phyloP scores from a whole-genome alignment of 2,329 filamentous ascomycete species.

The Reticulascus tulasneorum region DNA sequence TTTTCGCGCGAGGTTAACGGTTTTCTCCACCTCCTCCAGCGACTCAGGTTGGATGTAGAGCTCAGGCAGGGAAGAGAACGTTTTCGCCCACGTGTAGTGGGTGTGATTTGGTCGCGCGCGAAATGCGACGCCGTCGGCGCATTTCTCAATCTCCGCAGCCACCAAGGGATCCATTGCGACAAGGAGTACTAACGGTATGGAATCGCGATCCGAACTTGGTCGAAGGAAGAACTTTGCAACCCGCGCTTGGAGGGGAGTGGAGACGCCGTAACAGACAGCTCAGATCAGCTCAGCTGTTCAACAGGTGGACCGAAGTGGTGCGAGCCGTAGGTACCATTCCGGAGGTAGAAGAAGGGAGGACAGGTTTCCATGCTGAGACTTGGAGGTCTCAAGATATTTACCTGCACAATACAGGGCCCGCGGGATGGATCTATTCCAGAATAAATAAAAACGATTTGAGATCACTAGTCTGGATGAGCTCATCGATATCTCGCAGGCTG shows the following conservation, averaged over 20 bases:
- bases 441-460: background rate
- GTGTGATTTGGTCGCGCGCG: slow-evolving; percentile 67
- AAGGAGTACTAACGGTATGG: slow-evolving; percentile 13
- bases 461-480: slow-evolving; percentile 7
- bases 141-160: slow-evolving; percentile 26
- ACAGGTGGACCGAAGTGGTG: too few relatives aligned
- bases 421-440: slow-evolving; percentile 1
- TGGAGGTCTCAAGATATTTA: background rate
- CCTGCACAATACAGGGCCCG: background rate
- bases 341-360: background rate
- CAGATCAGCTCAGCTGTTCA: background rate
- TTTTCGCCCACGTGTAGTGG: slow-evolving; percentile 93
- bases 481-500: slow-evolving; percentile 4
- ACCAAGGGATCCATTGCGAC: slow-evolving; percentile 34
- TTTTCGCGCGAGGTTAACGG: slow-evolving; percentile 73
- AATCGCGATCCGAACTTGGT: background rate
- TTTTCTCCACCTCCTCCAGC: slow-evolving; percentile 76
- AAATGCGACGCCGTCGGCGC: slow-evolving; percentile 59
- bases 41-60: slow-evolving; percentile 84
- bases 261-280: background rate
- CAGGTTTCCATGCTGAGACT: background rate
- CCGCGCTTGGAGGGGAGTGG: background rate
- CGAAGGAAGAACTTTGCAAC: background rate
- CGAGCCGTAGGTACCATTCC: background rate
- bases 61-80: slow-evolving; percentile 84